phyloP scores from a whole-genome alignment of 805 yeast genomes.

The Cyberlindnera xylosilytica region DNA sequence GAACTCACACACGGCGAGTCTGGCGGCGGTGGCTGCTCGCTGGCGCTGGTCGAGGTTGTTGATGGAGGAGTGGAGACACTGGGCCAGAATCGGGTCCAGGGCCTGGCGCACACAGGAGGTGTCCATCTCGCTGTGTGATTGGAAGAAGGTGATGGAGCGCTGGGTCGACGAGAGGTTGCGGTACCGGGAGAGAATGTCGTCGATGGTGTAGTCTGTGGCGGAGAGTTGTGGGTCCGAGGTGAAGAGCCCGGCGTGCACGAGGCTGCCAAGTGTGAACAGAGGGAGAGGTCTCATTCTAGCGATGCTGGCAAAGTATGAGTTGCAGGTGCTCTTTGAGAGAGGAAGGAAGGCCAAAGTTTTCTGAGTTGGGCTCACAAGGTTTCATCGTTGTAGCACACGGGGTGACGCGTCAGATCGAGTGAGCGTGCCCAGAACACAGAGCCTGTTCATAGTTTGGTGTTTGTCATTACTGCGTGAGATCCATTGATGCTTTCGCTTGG shows the following conservation, averaged over 20 bases:
- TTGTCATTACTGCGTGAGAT: no score
- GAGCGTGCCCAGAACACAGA: no score
- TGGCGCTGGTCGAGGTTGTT: conserved; percentile 35
- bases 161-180: conserved; percentile 14
- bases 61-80: conserved; percentile 39
- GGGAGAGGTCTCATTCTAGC: no score
- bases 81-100: conserved; percentile 35
- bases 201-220: conserved; percentile 14
- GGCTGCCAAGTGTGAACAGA: no score
- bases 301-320: no score
- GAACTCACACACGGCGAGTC: conserved; percentile 54
- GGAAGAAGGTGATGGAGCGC: conserved; percentile 12
- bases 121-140: conserved; percentile 12
- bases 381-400: neutral
- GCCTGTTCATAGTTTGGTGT: no score
- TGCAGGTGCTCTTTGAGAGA: no score
- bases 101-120: conserved; percentile 39
- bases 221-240: neutral
- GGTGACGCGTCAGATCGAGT: conserved; percentile 2
- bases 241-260: neutral
- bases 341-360: no score
- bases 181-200: conserved; percentile 20
- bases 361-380: neutral
- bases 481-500: no score
- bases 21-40: conserved; percentile 40